Conservation (phyloP, 768 basidiomycete species). For the Gloeophyllum trabeum region DNA sequence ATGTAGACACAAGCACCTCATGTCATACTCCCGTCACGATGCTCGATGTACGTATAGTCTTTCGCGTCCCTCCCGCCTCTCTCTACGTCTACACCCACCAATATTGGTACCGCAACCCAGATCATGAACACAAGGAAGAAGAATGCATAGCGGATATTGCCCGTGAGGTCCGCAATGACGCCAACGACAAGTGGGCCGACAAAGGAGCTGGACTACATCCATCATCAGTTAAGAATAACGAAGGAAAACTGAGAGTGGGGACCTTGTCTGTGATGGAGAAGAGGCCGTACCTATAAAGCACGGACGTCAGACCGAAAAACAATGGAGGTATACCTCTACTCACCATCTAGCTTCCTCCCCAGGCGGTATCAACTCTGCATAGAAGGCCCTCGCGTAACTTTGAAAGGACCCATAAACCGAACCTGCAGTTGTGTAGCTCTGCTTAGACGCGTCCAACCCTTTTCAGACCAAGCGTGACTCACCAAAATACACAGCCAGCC, state of each 20-base stretch:
- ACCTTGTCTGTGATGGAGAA: slow-evolving; percentile 91
- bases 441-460: not conserved
- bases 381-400: slow-evolving; percentile 79
- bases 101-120: slow-evolving; percentile 68
- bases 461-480: slow-evolving; percentile 10
- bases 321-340: slow-evolving; percentile 7
- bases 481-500: slow-evolving; percentile 77
- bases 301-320: not conserved
- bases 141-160: slow-evolving; percentile 87
- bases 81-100: slow-evolving; percentile 60
- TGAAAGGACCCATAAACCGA: slow-evolving; percentile 85
- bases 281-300: slow-evolving; percentile 42
- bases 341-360: slow-evolving; percentile 88
- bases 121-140: slow-evolving; percentile 81
- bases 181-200: slow-evolving; percentile 86
- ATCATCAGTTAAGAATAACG: slow-evolving; percentile 4
- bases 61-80: slow-evolving; percentile 50
- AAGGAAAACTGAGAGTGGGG: slow-evolving; percentile 7
- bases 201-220: slow-evolving; percentile 73
- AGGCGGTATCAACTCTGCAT: slow-evolving; percentile 76
- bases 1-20: too few relatives aligned
- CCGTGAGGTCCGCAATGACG: slow-evolving; percentile 77
- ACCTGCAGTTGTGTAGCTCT: slow-evolving; percentile 14
- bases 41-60: too few relatives aligned
- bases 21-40: too few relatives aligned